Base-by-base conservation (phyloP, 139 green algal genomes). In the Tetradesmus obliquus region DNA sequence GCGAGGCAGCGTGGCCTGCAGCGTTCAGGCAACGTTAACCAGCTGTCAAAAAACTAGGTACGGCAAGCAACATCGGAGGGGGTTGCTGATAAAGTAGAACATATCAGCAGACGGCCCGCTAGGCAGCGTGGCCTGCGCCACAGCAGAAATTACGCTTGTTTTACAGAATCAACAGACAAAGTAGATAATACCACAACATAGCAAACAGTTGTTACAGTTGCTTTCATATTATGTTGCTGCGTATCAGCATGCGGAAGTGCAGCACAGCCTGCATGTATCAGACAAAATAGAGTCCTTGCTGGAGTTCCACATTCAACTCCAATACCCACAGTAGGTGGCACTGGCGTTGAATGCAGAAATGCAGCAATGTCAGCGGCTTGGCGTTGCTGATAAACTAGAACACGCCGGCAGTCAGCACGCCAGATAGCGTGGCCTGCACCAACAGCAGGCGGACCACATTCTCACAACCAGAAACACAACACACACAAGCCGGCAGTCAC, bases 341-440 rank as follows among this genome's bases (percentile, higher is more conserved):
- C 32, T 45, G 32, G 32, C 32, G 32, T 45, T 45, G 32, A 45
- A 45, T 45, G 32, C 32, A 45, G 32, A 45, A 45, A 45, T 45
- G 32, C 32, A 45, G 32, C 32, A 45, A 66, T 9, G 8, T 76
- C 86, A 98, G 90, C 0, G 98, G 98, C 94, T 99, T 98, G 91
- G 97, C 95, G 60, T 98, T 95, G 90, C 94, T 97, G 82, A 99
- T 96, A 93, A 99, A 99, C 89, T 99, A 97, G 93, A 99, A 99
- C 92, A 99, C 96, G 51, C 92, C 97, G 3, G 98, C 97, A 6
- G 95, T 97, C 9, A 98, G 91, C 83, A 98, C 88, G 86, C 97
- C 97, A n/a, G 87, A 95, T 17, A 97, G 57, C 1, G 97, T 99
- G 62, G 97, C 96, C 94, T 98, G 93, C 53, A 79, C 13, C 57